Base-by-base conservation (phyloP, 306 rosid genomes). In the Coriaria nepalensis region DNA sequence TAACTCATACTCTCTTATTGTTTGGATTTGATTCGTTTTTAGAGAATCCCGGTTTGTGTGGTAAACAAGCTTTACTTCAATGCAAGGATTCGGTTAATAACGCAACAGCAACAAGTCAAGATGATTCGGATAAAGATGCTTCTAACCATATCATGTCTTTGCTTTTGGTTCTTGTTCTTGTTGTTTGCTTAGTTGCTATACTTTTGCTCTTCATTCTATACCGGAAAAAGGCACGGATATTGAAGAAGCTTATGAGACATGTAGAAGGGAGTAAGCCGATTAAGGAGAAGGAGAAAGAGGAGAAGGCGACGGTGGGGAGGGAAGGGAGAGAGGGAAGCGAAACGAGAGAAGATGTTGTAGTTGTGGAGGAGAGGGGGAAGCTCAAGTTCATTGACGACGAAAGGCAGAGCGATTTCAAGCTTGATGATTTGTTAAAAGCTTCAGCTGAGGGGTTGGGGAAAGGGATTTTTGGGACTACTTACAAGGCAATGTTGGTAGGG, bases 361-460 rank as follows among this genome's bases (percentile, higher is more conserved):
- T 52, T 12, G 68, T 43, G 10, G 69, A 75, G 57, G 81, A 68
- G 60, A 79, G 71, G 50, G 69, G 81, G 50, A 79, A 70, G 46
- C 78, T 88, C 5, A 13, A 60, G 33, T 78, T 81, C 70, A 47
- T 78, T 9, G 67, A 52, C 9, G 65, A 49, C 13, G 64, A 59
- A 47, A 55, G 9, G 10, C 29, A 3, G 29, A 20, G 29, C 3
- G 68, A 47, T 4, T 83, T 88, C 55, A 73, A 76, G 44, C 74
- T 83, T 72, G 56, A 61, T 6, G 93, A 76, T 55, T 75, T 88
- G 64, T 67, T 88, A 2, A 78, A 68, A 61, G 93, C 95, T 34
- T 78, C 86, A 12, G 93, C 95, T n/a, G 95, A 76, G 78, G 61
- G 75, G 35, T 49, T 88, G 15, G 95, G 97, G 7, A 75, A 77